Evolutionary conservation across 2,329 filamentous ascomycete species (phyloP), one percentile per base, ranked within the genome.

Genomic region (Aspergillus sergii): DNA sequence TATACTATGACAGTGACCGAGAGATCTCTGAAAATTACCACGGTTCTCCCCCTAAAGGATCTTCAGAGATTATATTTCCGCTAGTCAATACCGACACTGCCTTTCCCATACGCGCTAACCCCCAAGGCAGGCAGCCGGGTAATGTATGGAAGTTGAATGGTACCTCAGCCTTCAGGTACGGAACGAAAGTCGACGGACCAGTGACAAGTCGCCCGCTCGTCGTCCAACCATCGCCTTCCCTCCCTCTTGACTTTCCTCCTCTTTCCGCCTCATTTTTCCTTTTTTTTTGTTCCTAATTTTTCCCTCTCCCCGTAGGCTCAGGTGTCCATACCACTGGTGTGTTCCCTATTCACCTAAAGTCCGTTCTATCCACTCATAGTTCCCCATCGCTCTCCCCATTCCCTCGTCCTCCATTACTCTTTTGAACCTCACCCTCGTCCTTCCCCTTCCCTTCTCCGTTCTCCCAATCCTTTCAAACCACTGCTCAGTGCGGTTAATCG

Each of bases 401-500:
- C 63, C 65, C 64, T 68, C 63, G 39, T 55, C 51, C 51, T 55
- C 51, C 36, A 39, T 55, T 55, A 55, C 51, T 64, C 66, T 67
- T 68, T 67, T 62, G 60, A 64, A 61, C 66, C 61, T 59, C 62
- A 63, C 63, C 68, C 62, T 63, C 62, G 65, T 61, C 39, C 60
- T 67, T 59, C 61, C 60, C 57, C 50, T 63, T 59, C 60, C 54
- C 59, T 65, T 60, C 53, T 62, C 66, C 36, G 10, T 62, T 65
- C 63, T 67, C 63, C 64, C 64, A 66, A 61, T 72, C 64, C 67
- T 64, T 64, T 66, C 65, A 63, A 69, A 66, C 65, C 65, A 64
- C 68, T 76, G 69, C 70, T 68, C 60, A 72, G 75, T 69, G 68
- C 72, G 70, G 66, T 69, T 68, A 61, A 57, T 59, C 68, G 71